Evolutionary conservation across 441 rosid genomes (phyloP), one percentile per base, ranked within the genome.

Genomic region (Sinapis alba): DNA sequence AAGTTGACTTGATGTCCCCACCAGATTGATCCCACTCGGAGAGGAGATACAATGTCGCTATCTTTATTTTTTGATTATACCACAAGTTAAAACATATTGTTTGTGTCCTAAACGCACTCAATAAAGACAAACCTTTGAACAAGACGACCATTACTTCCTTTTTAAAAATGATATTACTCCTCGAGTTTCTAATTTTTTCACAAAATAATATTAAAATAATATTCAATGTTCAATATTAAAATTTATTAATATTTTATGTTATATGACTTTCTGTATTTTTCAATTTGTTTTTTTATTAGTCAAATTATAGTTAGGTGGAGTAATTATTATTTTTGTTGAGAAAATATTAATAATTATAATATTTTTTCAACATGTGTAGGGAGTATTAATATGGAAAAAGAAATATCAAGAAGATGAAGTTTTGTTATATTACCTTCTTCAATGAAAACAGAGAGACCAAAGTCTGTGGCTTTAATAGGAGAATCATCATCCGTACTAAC

Each of bases 401-500:
- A 72, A 57, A 24, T 7, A 64, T 10, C 64, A 62, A 45, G 20
- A 19, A 53, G 47, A 67, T 51, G 61, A 30, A 16, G 8, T 5
- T 53, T 54, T 0, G 16, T 12, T 9, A 61, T 16, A 7, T 79
- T 53, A 89, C 94, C 94, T 78, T 72, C 81, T 77, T 89, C 90
- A 11, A 89, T 87, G 84, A 84, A 87, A 64, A 87, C 84, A 69
- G 94, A 87, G 80, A 85, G 85, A 8, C 90, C 94, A 79, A 89
- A 89, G 67, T 86, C 90, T 0, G 83, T 86, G 20, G 86, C 89
- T 76, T 89, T 89, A 19, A 89, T 72, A 0, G 83, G 81, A 74
- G 90, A 77, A 30, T 81, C 63, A 2, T 83, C 76, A 2, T 75
- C 83, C 10, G 50, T 72, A 78, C 77, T 85, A 76, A 68, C 83